phyloP scores from a whole-genome alignment of 1,284 basidiomycete species.

The Fistulina hepatica region DNA sequence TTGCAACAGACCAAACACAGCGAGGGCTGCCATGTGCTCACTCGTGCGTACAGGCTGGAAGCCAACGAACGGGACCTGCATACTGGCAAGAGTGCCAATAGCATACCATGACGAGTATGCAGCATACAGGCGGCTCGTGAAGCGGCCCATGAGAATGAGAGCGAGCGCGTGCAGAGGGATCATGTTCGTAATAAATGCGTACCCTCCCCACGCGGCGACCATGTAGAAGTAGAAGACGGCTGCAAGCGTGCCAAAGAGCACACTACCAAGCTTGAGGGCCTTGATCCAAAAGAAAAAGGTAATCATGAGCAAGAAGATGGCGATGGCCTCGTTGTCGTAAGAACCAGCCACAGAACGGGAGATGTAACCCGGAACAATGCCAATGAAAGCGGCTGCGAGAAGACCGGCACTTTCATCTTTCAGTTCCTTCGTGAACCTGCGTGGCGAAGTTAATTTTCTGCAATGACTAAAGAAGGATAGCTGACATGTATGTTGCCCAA shows the following conservation, averaged over 20 bases:
- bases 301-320: slow-evolving; percentile 99
- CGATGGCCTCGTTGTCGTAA: slow-evolving; percentile 99
- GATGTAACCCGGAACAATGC: slow-evolving; percentile 96
- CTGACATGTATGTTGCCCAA: slow-evolving; percentile 92
- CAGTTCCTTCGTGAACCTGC: slow-evolving; percentile 89
- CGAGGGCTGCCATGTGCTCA: slow-evolving; percentile 97
- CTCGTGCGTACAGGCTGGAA: slow-evolving; percentile 97
- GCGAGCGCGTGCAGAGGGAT: slow-evolving; percentile 92
- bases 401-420: slow-evolving; percentile 90
- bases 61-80: slow-evolving; percentile 99
- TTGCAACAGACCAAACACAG: slow-evolving; percentile 94
- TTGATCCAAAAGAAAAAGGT: slow-evolving; percentile 98
- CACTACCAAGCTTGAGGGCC: slow-evolving; percentile 89
- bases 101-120: slow-evolving; percentile 98
- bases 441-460: slow-evolving; percentile 4
- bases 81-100: slow-evolving; percentile 91
- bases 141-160: slow-evolving; percentile 96
- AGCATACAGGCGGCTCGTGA: slow-evolving; percentile 85
- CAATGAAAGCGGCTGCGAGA: slow-evolving; percentile 97
- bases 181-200: slow-evolving; percentile 99
- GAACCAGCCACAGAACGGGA: slow-evolving; percentile 98
- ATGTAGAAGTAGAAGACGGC: slow-evolving; percentile 99
- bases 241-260: slow-evolving; percentile 81
- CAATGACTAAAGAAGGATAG: slow-evolving; percentile 13
- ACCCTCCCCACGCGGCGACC: slow-evolving; percentile 99